phyloP scores from a whole-genome alignment of 2,329 filamentous ascomycete species.

The Alternaria alternata region DNA sequence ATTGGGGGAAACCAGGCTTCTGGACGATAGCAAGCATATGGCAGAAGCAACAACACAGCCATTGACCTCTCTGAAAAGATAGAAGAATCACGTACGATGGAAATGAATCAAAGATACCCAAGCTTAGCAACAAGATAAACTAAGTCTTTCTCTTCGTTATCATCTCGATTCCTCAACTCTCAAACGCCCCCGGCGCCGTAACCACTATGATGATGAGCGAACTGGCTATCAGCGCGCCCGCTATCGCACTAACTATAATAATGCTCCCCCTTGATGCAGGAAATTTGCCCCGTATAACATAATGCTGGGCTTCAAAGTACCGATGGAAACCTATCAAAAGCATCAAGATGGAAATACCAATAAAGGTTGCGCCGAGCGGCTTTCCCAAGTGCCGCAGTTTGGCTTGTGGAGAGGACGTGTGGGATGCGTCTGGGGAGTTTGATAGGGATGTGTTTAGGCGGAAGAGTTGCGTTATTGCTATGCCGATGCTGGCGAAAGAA shows the following conservation, averaged over 20 bases:
- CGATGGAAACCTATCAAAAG: conserved; percentile 79
- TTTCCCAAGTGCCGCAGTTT: conserved; percentile 44
- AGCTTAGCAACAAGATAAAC: conserved; percentile 7
- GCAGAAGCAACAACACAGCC: conserved; percentile 4
- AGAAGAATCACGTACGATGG: conserved; percentile 12
- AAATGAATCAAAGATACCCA: conserved; percentile 38
- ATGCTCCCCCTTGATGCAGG: conserved; percentile 80
- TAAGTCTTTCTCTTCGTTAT: neutral
- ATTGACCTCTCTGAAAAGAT: neutral
- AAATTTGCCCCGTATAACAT: conserved; percentile 81
- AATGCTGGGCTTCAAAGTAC: conserved; percentile 80
- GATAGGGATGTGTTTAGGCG: conserved; percentile 75
- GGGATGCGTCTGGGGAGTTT: neutral
- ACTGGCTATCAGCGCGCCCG: conserved; percentile 65
- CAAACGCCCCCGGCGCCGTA: conserved; percentile 59
- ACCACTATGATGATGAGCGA: conserved; percentile 68
- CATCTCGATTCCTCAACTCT: conserved; percentile 34
- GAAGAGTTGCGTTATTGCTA: conserved; percentile 85
- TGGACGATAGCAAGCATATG: conserved; percentile 7
- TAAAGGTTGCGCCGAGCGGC: conserved; percentile 71
- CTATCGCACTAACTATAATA: conserved; percentile 71
- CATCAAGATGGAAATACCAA: conserved; percentile 77
- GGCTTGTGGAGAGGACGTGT: conserved; percentile 16
- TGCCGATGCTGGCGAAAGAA: conserved; percentile 81
- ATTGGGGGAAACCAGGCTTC: neutral